phyloP scores from a whole-genome alignment of 2,329 filamentous ascomycete genomes.

The Fusarium mundagurra region DNA sequence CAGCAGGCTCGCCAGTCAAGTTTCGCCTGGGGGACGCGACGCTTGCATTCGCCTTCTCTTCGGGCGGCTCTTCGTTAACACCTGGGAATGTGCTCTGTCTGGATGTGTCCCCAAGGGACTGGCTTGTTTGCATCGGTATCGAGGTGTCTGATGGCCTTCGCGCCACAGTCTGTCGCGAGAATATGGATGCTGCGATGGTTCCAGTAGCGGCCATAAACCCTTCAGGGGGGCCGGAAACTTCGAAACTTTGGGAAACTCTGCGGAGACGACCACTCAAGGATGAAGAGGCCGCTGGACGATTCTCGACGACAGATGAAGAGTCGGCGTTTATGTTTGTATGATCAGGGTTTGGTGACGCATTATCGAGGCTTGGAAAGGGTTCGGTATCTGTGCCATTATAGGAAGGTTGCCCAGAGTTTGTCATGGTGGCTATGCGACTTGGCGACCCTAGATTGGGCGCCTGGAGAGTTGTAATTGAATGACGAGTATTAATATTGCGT shows the following conservation, averaged over 20 bases:
- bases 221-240: conserved; percentile 57
- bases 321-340: conserved; percentile 7
- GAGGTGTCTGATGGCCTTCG: conserved; percentile 29
- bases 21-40: conserved; percentile 8
- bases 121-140: conserved; percentile 21
- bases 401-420: conserved; percentile 24
- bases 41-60: conserved; percentile 8
- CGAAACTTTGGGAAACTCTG: conserved; percentile 51
- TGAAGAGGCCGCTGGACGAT: conserved; percentile 45
- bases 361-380: conserved; percentile 42
- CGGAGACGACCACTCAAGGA: conserved; percentile 48
- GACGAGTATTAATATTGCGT: background rate
- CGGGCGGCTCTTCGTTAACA: conserved; percentile 34
- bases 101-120: conserved; percentile 38
- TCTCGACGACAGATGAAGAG: conserved; percentile 16
- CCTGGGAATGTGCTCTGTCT: conserved; percentile 34
- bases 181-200: conserved; percentile 55
- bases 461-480: background rate
- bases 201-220: conserved; percentile 61
- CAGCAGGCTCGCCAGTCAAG: conserved; percentile 38
- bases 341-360: conserved; percentile 32
- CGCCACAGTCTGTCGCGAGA: conserved; percentile 39
- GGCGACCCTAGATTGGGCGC: background rate
- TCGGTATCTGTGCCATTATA: conserved; percentile 34
- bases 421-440: conserved; percentile 27